phyloP scores from a whole-genome alignment of 2,329 filamentous ascomycete species.

The Pseudogymnoascus destructans region DNA sequence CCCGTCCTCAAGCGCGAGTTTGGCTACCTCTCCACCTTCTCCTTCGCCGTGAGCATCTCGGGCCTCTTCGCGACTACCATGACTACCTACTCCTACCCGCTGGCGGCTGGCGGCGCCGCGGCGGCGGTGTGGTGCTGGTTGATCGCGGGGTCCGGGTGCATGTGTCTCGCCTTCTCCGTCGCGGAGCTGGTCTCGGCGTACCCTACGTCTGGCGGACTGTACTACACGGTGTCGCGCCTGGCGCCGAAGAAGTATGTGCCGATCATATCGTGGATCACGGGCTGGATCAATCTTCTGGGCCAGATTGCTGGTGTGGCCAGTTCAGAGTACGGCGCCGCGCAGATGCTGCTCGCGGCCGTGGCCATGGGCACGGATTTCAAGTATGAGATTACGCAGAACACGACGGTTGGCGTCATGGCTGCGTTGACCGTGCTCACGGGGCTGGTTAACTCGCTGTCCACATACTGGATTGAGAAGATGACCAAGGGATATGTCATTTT shows the following conservation, averaged over 20 bases:
- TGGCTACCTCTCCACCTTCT: conserved; percentile 44
- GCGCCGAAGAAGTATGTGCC: conserved; percentile 36
- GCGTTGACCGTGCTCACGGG: conserved; percentile 38
- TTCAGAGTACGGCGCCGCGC: conserved; percentile 42
- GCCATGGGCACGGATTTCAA: conserved; percentile 36
- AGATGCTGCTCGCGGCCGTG: conserved; percentile 42
- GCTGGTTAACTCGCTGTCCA: conserved; percentile 41
- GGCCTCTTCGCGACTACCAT: conserved; percentile 42
- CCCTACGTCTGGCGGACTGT: conserved; percentile 40
- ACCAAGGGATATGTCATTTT: conserved; percentile 45
- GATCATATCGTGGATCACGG: conserved; percentile 32
- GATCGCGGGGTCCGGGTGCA: conserved; percentile 41
- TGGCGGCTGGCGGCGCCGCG: conserved; percentile 39
- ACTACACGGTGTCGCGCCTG: conserved; percentile 43
- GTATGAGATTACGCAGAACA: conserved; percentile 35
- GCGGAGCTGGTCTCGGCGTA: conserved; percentile 45
- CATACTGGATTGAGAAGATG: conserved; percentile 45
- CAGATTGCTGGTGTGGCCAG: conserved; percentile 39
- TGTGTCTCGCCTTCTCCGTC: conserved; percentile 41
- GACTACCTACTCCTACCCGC: conserved; percentile 41
- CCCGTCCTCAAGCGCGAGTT: conserved; percentile 47
- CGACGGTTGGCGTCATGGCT: conserved; percentile 42
- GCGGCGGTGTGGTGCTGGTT: conserved; percentile 46
- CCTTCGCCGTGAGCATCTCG: conserved; percentile 44
- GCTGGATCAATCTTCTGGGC: conserved; percentile 40